phyloP scores from a whole-genome alignment of 768 basidiomycete genomes.

The Pleurotus sapidus region DNA sequence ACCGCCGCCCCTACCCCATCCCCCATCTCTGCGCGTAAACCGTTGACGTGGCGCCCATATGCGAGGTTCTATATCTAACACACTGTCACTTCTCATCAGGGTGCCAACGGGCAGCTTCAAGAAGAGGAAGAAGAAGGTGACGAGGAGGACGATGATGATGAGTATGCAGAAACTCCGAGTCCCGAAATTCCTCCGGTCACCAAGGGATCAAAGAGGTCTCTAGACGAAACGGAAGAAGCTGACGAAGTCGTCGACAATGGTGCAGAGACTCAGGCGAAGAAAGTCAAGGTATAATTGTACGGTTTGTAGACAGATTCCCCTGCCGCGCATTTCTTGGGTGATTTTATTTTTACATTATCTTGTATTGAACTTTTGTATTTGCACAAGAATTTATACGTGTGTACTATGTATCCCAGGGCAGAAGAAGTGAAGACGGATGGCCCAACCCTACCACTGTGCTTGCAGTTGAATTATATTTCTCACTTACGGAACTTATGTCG shows the following conservation, averaged over 20 bases:
- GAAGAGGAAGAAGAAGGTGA: constrained; percentile 18
- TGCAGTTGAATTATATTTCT: no score
- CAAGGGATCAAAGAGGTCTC: constrained; percentile 36
- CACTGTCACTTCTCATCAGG: not conserved
- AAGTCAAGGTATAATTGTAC: constrained; percentile 32
- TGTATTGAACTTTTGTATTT: no score
- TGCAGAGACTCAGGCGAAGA: constrained; percentile 30
- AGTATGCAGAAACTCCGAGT: constrained; percentile 18
- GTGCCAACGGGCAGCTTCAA: not conserved
- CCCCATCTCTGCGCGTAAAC: not conserved
- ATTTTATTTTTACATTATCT: no score
- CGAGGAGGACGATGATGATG: constrained; percentile 26
- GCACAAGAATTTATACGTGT: no score
- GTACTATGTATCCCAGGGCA: no score
- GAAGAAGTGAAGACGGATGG: no score
- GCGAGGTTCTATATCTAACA: not conserved
- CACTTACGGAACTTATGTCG: no score
- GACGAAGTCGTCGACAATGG: constrained; percentile 26
- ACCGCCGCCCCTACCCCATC: not conserved
- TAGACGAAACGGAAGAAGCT: constrained; percentile 9
- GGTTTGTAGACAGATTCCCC: no score
- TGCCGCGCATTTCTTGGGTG: no score
- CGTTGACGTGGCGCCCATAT: not conserved
- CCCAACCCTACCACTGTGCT: no score
- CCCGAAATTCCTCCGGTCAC: constrained; percentile 18